Percentiles rank a stretch among this genome's conserved stretches.
phyloP scores from a whole-genome alignment of 169 alveolate species.

The Theileria annulata region DNA sequence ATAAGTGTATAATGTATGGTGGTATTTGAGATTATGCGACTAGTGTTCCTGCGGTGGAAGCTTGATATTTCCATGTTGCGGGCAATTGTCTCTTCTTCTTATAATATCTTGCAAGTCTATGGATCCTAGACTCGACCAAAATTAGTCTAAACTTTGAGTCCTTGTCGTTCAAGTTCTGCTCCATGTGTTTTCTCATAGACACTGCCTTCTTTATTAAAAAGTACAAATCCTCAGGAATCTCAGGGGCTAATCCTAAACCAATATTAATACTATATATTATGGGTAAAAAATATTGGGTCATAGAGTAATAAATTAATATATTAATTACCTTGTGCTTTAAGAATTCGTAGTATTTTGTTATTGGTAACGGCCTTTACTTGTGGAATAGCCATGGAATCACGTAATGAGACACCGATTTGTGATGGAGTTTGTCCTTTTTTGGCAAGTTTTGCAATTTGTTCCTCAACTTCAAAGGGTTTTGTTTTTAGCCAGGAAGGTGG shows the following conservation, averaged over 20 bases:
- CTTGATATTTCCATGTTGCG: constrained; percentile 95
- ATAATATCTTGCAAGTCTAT: constrained; percentile 98
- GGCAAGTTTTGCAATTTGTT: constrained; percentile 93
- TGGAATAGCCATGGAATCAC: constrained; percentile 98
- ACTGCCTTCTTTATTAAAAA: constrained; percentile 98
- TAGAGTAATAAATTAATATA: neutral
- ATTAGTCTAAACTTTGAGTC: constrained; percentile 96
- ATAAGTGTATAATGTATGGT: constrained; percentile 8
- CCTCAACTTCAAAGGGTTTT: constrained; percentile 91
- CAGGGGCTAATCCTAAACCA: constrained; percentile 90
- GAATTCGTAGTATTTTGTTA: constrained; percentile 93
- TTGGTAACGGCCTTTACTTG: constrained; percentile 95
- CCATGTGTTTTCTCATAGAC: constrained; percentile 97
- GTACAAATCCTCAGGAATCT: constrained; percentile 98
- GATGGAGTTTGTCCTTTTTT: constrained; percentile 98
- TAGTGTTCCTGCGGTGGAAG: constrained; percentile 87
- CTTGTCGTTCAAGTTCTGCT: constrained; percentile 93
- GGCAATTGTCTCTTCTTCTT: constrained; percentile 94
- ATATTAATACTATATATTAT: neutral
- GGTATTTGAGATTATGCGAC: constrained; percentile 68
- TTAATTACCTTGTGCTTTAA: constrained; percentile 89
- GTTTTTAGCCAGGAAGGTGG: constrained; percentile 97
- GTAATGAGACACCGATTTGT: constrained; percentile 96
- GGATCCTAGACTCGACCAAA: constrained; percentile 96
- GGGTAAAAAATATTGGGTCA: neutral